Percentiles rank a stretch among this genome's conserved stretches.
Conservation (phyloP, 1,139 yeast genomes). For the Geotrichum bryndzae region DNA sequence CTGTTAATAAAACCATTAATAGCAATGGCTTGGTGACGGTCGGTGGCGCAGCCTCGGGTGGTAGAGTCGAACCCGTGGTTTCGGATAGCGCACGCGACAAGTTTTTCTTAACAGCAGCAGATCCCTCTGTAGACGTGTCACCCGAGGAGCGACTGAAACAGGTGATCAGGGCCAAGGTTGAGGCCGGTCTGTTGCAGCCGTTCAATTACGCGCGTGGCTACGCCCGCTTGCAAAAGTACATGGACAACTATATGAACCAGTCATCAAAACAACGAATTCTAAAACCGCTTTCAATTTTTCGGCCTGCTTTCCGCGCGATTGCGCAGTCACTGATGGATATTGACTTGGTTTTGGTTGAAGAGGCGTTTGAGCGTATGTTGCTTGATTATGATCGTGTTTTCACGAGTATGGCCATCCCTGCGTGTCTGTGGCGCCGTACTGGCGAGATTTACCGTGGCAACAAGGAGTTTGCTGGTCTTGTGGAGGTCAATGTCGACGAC, state of each 20-base stretch:
- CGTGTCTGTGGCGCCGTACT: constrained; percentile 94
- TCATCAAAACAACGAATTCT: constrained; percentile 82
- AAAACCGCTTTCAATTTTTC: constrained; percentile 75
- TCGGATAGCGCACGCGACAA: constrained; percentile 80
- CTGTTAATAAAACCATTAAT: constrained; percentile 7
- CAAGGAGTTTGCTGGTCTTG: constrained; percentile 91
- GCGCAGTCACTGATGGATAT: constrained; percentile 88
- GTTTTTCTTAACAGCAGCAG: constrained; percentile 93
- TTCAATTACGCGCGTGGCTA: constrained; percentile 93
- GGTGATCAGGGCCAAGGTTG: constrained; percentile 91
- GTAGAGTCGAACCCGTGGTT: constrained; percentile 17
- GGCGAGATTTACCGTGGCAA: constrained; percentile 95
- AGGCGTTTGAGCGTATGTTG: constrained; percentile 87
- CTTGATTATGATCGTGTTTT: constrained; percentile 92
- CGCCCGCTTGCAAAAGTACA: constrained; percentile 79
- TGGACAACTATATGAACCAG: constrained; percentile 84
- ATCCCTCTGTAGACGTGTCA: constrained; percentile 88
- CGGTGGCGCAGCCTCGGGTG: neutral
- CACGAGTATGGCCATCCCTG: constrained; percentile 97
- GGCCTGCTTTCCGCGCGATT: constrained; percentile 92
- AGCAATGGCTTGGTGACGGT: neutral
- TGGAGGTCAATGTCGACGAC: constrained; percentile 89
- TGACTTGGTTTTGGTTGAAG: constrained; percentile 88
- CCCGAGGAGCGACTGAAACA: constrained; percentile 92
- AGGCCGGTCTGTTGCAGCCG: constrained; percentile 89